Evolutionary conservation across 352 stramenopile species (phyloP).

Genomic region (Phytophthora palmivora): DNA sequence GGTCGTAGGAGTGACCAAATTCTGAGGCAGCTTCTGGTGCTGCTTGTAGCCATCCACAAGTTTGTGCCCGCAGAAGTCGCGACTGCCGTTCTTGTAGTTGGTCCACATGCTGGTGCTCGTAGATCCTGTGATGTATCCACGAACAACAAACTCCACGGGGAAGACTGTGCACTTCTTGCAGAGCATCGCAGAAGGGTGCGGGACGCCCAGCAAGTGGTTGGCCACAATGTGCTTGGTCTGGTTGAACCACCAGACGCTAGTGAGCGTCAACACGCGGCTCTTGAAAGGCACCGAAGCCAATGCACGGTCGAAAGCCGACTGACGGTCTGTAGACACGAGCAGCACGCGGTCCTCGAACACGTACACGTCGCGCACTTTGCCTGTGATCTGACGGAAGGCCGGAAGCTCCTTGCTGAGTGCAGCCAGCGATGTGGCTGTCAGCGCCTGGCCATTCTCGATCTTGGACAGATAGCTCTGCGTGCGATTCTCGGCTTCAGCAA

Average conservation of each 20-base stretch:
- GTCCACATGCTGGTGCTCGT: constrained; percentile 99
- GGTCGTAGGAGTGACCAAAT: constrained; percentile 98
- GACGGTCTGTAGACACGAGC: constrained; percentile 98
- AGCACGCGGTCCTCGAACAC: constrained; percentile 89
- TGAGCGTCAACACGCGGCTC: constrained; percentile 97
- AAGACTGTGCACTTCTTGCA: constrained; percentile 97
- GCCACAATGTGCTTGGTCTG: constrained; percentile 95
- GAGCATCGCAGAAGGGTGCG: constrained; percentile 96
- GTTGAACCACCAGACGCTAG: constrained; percentile 96
- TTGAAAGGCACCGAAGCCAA: constrained; percentile 98
- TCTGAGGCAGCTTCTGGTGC: constrained; percentile 96
- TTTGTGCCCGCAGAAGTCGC: constrained; percentile 97
- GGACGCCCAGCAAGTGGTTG: constrained; percentile 96
- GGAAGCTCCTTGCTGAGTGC: constrained; percentile 42
- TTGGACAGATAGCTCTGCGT: constrained; percentile 73
- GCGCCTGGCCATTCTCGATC: constrained; percentile 51
- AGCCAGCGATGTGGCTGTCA: constrained; percentile 70
- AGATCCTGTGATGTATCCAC: constrained; percentile 96
- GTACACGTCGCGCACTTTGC: constrained; percentile 95
- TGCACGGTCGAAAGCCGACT: constrained; percentile 98
- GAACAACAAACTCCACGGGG: constrained; percentile 99
- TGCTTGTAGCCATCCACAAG: constrained; percentile 96
- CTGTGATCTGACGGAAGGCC: constrained; percentile 66
- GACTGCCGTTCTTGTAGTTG: constrained; percentile 96
- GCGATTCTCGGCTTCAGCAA: constrained; percentile 64